phyloP scores from a whole-genome alignment of 2,329 filamentous ascomycete genomes.

The Cladorrhinum sp. region DNA sequence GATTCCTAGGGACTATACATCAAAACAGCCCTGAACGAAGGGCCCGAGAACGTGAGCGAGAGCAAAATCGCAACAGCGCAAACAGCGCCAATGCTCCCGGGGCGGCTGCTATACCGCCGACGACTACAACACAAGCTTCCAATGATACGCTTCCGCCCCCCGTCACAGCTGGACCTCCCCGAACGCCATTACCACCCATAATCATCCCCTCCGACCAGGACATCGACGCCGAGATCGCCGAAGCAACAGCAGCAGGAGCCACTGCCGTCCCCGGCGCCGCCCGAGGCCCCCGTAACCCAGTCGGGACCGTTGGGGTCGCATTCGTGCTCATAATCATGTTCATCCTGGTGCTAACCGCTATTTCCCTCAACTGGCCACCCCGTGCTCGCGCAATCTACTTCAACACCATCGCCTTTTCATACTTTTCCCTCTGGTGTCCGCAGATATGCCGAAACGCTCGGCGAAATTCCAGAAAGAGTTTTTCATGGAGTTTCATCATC shows the following conservation, averaged over 20 bases:
- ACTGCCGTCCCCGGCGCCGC: slow-evolving; percentile 36
- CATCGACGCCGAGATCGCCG: slow-evolving; percentile 57
- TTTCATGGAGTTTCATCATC: slow-evolving; percentile 87
- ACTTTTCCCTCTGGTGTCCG: slow-evolving; percentile 88
- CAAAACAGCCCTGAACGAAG: slow-evolving; percentile 57
- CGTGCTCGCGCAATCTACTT: slow-evolving; percentile 54
- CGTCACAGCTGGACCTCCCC: slow-evolving; percentile 35
- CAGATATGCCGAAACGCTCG: slow-evolving; percentile 89
- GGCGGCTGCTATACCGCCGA: slow-evolving; percentile 25
- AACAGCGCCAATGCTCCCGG: neutral
- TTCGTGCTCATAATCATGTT: slow-evolving; percentile 55
- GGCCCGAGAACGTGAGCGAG: slow-evolving; percentile 38
- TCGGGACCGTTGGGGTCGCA: slow-evolving; percentile 53
- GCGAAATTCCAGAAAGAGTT: slow-evolving; percentile 85
- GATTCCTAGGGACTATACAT: slow-evolving; percentile 59
- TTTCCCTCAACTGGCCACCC: slow-evolving; percentile 58
- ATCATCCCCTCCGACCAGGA: slow-evolving; percentile 65
- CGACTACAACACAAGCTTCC: slow-evolving; percentile 25
- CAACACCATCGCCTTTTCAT: slow-evolving; percentile 65
- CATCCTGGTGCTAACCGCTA: slow-evolving; percentile 50
- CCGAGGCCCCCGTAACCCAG: slow-evolving; percentile 52
- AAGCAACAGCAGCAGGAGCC: slow-evolving; percentile 33
- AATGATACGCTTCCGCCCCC: slow-evolving; percentile 39
- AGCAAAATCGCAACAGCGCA: slow-evolving; percentile 18
- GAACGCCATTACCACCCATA: slow-evolving; percentile 43